These are phyloP conservation scores for Ophiocordyceps sinensis DNA, from an alignment of 2,329 filamentous ascomycete species.

Conservation along the genomic window DNA sequence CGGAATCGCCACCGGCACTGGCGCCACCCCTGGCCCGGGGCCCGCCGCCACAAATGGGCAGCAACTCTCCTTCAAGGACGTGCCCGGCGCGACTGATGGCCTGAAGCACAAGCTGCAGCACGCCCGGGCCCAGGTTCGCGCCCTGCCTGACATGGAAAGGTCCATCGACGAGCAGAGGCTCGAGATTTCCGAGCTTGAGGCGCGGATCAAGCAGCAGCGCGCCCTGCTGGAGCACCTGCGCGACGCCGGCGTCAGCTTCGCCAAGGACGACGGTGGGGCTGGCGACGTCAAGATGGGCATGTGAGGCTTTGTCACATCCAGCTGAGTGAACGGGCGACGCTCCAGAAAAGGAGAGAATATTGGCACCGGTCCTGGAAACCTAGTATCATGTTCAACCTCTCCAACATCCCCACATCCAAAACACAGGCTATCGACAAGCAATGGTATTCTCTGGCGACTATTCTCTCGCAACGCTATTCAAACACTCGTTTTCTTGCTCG, in stretches of 20 bases:
- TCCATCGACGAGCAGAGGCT: constrained; percentile 52
- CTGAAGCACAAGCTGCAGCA: constrained; percentile 75
- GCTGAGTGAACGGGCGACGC: too few relatives aligned
- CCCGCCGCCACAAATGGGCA: constrained; percentile 17
- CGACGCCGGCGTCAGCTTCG: constrained; percentile 25
- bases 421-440: too few relatives aligned
- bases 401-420: too few relatives aligned
- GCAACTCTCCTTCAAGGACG: constrained; percentile 49
- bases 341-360: too few relatives aligned
- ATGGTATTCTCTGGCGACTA: too few relatives aligned
- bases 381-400: too few relatives aligned
- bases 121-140: constrained; percentile 51
- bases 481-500: too few relatives aligned
- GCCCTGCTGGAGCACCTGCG: constrained; percentile 39
- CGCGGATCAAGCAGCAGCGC: constrained; percentile 46
- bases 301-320: constrained; percentile 7
- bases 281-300: constrained; percentile 26
- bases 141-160: constrained; percentile 56
- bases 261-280: constrained; percentile 12
- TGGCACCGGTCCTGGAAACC: too few relatives aligned
- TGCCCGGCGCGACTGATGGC: constrained; percentile 62
- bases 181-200: constrained; percentile 55
- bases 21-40: constrained; percentile 18
- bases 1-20: constrained; percentile 22
- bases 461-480: too few relatives aligned